Base-by-base conservation (phyloP, 257 asterid genomes). In the Solanum ossicruentum region DNA sequence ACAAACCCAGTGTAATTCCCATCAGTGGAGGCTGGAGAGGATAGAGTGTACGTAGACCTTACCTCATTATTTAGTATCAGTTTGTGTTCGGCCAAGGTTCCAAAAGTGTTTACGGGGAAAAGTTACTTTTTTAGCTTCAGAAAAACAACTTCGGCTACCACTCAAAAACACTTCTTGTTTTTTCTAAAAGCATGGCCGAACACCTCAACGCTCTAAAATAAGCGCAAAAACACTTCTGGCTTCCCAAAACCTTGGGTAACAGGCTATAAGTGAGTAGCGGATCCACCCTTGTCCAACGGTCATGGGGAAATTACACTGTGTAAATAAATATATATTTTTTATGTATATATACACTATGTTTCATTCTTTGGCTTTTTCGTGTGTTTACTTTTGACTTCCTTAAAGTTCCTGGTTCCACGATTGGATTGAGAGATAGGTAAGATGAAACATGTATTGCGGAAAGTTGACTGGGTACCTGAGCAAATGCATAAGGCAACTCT, bases 401-500 rank as follows among this genome's bases (percentile, higher is more conserved):
- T 20, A 57, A 57, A 17, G 16, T 67, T 70, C 26, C 78, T 70
- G 26, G 52, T 36, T 36, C 23, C 26, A 1, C 52, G 4, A 36
- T 0, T 39, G 5, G 26, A 78, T 26, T 52, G 43, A 78, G n/a
- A 23, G 47, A 26, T 52, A 8, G 11, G 55, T 49, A 75, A 49
- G 61, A 26, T 75, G 43, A 75, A 15, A 41, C 63, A 77, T 78
- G 66, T 52, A 78, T 5, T 52, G 15, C 8, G 21, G 56, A 43
- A n/a, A 15, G 82, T 1, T 12, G 12, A 13, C 52, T n/a, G 60
- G 32, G 55, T 86, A 94, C 98, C 95, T 95, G 98, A 15, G 98
- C 93, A 82, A 95, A 95, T 20, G 98, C 97, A 67, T 93, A 95
- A 0, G 98, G 98, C 52, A 95, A 82, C 87, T 91, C 97, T 3